Evolutionary conservation across 208 protist genomes (phyloP).

Genomic region (Crithidia thermophila): DNA sequence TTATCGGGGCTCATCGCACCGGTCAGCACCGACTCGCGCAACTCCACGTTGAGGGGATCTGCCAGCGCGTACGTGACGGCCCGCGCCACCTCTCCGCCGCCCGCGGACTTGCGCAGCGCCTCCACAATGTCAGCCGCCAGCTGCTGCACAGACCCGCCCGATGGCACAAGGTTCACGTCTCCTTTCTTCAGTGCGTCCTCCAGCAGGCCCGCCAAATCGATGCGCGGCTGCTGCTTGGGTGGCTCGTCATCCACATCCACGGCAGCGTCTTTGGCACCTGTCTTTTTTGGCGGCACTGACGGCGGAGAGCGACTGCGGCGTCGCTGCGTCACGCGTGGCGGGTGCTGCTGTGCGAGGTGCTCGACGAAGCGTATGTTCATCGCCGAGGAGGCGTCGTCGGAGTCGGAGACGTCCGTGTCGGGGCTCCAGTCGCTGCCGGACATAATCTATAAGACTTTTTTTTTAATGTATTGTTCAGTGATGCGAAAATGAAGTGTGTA

Average conservation of each 20-base stretch:
- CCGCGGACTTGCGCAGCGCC: constrained; percentile 22
- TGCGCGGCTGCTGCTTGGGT: constrained; percentile 10
- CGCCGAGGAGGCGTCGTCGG: constrained; percentile 1
- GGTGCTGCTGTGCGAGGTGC: background rate
- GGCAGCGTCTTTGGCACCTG: background rate
- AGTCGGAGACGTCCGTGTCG: constrained; percentile 9
- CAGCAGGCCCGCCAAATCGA: constrained; percentile 20
- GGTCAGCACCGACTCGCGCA: constrained; percentile 39
- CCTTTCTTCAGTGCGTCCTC: constrained; percentile 20
- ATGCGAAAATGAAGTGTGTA: background rate
- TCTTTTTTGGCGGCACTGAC: background rate
- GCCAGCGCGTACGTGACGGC: constrained; percentile 46
- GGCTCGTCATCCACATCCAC: background rate
- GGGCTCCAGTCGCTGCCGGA: constrained; percentile 21
- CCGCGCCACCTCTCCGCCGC: constrained; percentile 36
- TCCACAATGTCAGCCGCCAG: constrained; percentile 30
- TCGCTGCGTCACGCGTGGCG: constrained; percentile 19
- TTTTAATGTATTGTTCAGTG: background rate
- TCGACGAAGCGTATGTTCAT: constrained; percentile 19
- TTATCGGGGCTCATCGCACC: constrained; percentile 20
- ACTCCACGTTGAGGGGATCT: constrained; percentile 54
- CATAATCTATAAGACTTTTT: background rate
- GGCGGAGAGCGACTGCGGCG: constrained; percentile 11
- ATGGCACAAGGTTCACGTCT: background rate
- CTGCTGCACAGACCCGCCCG: constrained; percentile 1